These are phyloP conservation scores for Penicillium sp. DNA, from an alignment of 2,329 filamentous ascomycete species.

Conservation along the genomic window DNA sequence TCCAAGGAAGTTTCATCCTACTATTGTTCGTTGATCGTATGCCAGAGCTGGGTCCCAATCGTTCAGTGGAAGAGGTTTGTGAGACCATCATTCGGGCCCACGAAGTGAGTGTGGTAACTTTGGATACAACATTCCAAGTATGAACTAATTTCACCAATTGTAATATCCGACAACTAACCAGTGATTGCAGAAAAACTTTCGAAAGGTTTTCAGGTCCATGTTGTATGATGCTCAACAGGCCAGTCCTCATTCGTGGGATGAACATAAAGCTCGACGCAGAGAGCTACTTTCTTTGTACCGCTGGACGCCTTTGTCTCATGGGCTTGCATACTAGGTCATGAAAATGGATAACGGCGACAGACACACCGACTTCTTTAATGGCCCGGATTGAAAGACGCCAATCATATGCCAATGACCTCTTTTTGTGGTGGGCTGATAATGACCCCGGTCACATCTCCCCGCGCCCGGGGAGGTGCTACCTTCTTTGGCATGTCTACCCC, in stretches of 20 bases:
- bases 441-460: not conserved
- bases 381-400: not conserved
- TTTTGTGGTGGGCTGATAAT: not conserved
- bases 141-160: not conserved
- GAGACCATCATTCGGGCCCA: constrained; percentile 54
- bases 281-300: constrained; percentile 56
- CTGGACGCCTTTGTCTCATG: constrained; percentile 42
- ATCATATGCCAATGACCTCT: not conserved
- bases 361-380: not conserved
- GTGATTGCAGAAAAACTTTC: constrained; percentile 51
- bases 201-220: constrained; percentile 54
- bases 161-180: not conserved
- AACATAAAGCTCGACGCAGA: constrained; percentile 48
- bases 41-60: constrained; percentile 48
- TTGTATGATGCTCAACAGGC: constrained; percentile 50
- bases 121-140: constrained; percentile 54
- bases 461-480: not conserved
- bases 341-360: not conserved
- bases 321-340: constrained; percentile 10
- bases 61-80: constrained; percentile 50
- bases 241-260: constrained; percentile 43
- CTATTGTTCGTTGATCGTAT: constrained; percentile 53
- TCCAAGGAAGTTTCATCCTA: constrained; percentile 54
- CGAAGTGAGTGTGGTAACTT: constrained; percentile 53
- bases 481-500: not conserved